These are phyloP conservation scores for Elsinoe arachidis DNA, from an alignment of 2,329 filamentous ascomycete species.

Conservation along the genomic window DNA sequence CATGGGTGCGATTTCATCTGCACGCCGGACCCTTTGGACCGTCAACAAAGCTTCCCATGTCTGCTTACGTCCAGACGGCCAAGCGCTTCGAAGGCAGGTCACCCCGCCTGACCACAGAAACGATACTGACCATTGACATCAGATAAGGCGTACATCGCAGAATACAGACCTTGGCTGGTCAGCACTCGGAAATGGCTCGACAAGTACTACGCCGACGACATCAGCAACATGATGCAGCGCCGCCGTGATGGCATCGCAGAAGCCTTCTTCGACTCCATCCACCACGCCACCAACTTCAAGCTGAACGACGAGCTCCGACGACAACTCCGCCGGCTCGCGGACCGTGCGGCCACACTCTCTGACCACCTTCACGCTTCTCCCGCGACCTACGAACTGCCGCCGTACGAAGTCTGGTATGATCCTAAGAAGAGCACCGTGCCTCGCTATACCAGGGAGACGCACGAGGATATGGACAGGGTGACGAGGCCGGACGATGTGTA, in stretches of 20 bases:
- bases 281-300: neutral
- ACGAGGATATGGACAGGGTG: neutral
- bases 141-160: neutral
- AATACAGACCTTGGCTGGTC: neutral
- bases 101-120: neutral
- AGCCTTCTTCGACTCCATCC: neutral
- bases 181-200: neutral
- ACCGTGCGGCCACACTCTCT: neutral
- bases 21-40: neutral
- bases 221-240: neutral
- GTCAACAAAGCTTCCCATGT: neutral
- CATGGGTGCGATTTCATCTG: neutral
- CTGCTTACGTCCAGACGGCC: neutral
- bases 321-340: neutral
- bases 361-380: neutral
- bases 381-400: neutral
- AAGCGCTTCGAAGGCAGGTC: neutral
- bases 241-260: neutral
- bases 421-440: neutral
- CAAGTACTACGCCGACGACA: neutral
- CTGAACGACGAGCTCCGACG: neutral
- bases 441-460: neutral
- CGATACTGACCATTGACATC: neutral
- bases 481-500: neutral
- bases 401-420: neutral